Conservation (phyloP, 805 yeast species). For the Suhomyces faveliae region DNA sequence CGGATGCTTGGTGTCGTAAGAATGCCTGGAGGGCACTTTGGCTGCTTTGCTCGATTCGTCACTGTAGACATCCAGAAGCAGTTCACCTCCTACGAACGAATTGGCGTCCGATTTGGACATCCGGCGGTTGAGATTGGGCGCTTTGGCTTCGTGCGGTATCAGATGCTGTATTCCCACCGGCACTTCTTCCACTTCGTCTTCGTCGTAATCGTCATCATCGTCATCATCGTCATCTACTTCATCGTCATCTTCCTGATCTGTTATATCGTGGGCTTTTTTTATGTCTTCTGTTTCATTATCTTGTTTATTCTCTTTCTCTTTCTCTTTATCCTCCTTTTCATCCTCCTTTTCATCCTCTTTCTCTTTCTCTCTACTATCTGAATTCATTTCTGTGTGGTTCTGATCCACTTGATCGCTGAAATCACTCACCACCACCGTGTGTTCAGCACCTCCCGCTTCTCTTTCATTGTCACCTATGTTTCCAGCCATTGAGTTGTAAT, state of each 20-base stretch:
- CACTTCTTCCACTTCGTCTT: conserved; percentile 9
- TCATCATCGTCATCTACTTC: conserved; percentile 4
- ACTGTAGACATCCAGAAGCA: conserved; percentile 17
- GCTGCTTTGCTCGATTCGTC: not conserved
- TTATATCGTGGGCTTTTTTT: not conserved
- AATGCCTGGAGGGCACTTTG: not conserved
- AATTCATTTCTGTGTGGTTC: no score
- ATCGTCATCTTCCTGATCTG: conserved; percentile 3
- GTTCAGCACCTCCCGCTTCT: no score
- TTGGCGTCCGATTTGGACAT: conserved; percentile 37
- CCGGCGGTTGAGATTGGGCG: conserved; percentile 4
- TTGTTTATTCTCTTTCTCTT: not conserved
- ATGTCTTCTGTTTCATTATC: not conserved
- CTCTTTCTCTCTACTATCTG: no score
- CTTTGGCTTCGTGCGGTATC: not conserved
- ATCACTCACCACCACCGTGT: no score
- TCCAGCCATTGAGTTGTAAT: no score
- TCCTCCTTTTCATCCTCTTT: not conserved
- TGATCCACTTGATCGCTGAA: no score
- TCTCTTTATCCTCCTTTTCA: not conserved
- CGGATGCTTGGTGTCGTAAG: conserved; percentile 12
- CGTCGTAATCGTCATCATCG: conserved; percentile 10
- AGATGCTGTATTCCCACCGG: conserved; percentile 5
- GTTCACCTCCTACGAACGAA: conserved; percentile 53
- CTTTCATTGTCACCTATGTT: no score